Base-by-base conservation (phyloP, 2,329 filamentous ascomycete genomes). In the Ceratocystis destructans region DNA sequence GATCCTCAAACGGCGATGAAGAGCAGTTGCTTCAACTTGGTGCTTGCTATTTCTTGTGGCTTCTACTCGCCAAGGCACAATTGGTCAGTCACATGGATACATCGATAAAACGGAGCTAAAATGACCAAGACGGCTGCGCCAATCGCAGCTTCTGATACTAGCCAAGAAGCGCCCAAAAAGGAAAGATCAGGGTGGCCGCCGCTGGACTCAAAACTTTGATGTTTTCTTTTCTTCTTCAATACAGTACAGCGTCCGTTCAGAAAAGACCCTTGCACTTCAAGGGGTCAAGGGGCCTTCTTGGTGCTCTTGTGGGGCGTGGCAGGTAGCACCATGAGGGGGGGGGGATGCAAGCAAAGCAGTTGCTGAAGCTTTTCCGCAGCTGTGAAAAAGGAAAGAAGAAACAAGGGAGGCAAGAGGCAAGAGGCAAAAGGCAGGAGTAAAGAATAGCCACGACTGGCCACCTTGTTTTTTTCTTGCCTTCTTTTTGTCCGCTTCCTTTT, bases 1-100 rank as follows among this genome's bases (percentile, higher is more conserved):
- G 41, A 63, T 46, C 61, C 41, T 63, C 61, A 63, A 63, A 63
- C 61, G 61, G 44, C 25, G 61, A 63, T 63, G 61, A 48, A 63
- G 44, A 48, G 41, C 17, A 63, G 50, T 25, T 63, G 61, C 61
- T 63, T 63, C 61, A 63, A 46, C 46, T 63, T 48, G 20, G n/a
- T 22, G 37, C 37, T 41, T 41, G 37, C 12, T 41, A 41, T 41
- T 41, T 41, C 37, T 41, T 41, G 37, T 41, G 3, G 44, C 61
- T 63, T 46, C 44, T 50, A 22, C 37, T 25, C 25, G 12, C 41
- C 61, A 48, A 59, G 31, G 8, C 37, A 31, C 33, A 22, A 31
- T 63, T 63, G 41, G 61, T 48, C 44, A 50, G 61, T 37, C 44
- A 63, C 44, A 63, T 33, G 61, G 44, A 63, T 48, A 45, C 61